These are phyloP conservation scores for Gracilaria domingensis DNA, from an alignment of 23 red algal genomes.

Conservation along the genomic window DNA sequence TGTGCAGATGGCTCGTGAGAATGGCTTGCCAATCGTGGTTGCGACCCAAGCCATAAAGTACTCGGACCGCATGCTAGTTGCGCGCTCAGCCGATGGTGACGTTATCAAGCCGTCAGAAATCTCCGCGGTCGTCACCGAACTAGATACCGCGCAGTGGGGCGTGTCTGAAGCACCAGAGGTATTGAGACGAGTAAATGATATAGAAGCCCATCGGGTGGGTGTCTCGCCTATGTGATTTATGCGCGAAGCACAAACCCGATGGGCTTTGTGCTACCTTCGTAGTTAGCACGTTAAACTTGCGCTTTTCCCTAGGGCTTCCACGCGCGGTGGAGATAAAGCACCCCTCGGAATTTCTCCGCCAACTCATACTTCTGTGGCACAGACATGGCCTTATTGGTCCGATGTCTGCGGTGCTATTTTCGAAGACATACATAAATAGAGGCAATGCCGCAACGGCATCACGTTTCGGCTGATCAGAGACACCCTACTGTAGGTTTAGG, in stretches of 20 bases:
- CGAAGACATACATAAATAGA: no score
- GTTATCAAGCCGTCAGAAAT: constrained; percentile 48
- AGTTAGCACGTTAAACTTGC: background rate
- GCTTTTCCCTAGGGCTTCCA: no score
- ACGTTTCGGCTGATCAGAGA: no score
- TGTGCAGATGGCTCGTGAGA: constrained; percentile 31
- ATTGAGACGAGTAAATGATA: constrained; percentile 1
- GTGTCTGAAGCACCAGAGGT: constrained; percentile 40
- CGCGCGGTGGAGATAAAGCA: no score
- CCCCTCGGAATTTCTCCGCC: no score
- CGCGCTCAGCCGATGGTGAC: constrained; percentile 31
- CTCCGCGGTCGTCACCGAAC: constrained; percentile 32
- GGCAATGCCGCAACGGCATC: no score
- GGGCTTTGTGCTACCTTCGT: no score
- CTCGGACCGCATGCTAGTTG: constrained; percentile 45
- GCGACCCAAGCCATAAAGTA: constrained; percentile 51
- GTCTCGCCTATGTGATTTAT: background rate
- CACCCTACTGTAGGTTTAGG: no score
- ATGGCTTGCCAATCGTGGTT: constrained; percentile 35
- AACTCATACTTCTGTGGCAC: no score
- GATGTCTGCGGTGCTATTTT: no score
- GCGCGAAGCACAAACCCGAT: no score
- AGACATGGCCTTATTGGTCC: no score
- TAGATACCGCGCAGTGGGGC: constrained; percentile 31
- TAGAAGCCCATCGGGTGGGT: constrained; percentile 10